These are phyloP conservation scores for Boletus sp. DNA, from an alignment of 1,284 basidiomycete genomes.

Conservation along the genomic window DNA sequence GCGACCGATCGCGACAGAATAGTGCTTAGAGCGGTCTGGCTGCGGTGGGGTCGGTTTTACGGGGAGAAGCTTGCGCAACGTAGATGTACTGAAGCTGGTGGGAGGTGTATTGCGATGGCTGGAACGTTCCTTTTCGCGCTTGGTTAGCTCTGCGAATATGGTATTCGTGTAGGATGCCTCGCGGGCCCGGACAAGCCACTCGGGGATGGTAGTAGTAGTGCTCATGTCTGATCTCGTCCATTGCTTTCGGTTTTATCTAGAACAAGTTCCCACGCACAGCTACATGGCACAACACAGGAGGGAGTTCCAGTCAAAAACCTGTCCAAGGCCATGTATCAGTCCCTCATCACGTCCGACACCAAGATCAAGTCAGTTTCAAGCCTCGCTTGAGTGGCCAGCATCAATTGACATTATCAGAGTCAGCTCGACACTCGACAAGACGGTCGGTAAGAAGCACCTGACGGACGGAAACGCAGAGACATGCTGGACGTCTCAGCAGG, in stretches of 20 bases:
- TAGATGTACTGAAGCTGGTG: neutral
- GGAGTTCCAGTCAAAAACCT: conserved; percentile 7
- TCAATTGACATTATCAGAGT: conserved; percentile 52
- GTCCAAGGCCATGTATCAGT: conserved; percentile 27
- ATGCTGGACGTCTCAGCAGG: conserved; percentile 85
- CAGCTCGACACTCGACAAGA: conserved; percentile 82
- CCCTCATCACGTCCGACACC: conserved; percentile 42
- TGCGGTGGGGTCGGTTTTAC: conserved; percentile 33
- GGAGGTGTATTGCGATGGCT: conserved; percentile 21
- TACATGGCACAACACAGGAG: neutral
- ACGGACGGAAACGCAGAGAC: conserved; percentile 75
- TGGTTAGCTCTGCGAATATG: conserved; percentile 23
- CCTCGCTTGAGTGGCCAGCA: neutral
- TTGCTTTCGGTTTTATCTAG: neutral
- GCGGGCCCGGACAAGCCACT: conserved; percentile 23
- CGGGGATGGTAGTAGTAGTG: conserved; percentile 22
- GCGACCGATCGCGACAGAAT: conserved; percentile 57
- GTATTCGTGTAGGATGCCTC: conserved; percentile 20
- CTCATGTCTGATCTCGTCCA: neutral
- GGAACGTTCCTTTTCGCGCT: conserved; percentile 33
- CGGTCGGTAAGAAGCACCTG: conserved; percentile 70
- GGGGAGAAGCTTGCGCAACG: conserved; percentile 26
- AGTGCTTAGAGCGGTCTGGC: conserved; percentile 46
- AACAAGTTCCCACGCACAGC: conserved; percentile 26
- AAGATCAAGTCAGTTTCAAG: conserved; percentile 51